phyloP scores from a whole-genome alignment of 2,329 filamentous ascomycete species.

The Ophiocordyceps camponoti-rufipedis region DNA sequence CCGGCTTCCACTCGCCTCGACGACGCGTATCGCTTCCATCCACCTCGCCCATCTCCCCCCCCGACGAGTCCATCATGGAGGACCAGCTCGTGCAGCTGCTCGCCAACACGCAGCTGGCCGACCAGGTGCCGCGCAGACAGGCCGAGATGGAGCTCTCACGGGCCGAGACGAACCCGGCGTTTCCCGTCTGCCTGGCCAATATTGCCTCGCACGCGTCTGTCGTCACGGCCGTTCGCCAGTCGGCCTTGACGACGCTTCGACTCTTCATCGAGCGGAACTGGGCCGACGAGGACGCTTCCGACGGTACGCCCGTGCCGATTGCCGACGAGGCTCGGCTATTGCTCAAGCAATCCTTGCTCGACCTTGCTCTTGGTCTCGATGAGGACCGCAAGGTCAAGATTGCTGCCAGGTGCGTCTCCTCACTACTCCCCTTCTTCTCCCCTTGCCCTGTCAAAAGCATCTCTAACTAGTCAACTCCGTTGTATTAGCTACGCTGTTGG shows the following conservation, averaged over 20 bases:
- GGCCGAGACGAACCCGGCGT: constrained; percentile 50
- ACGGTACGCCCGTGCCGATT: constrained; percentile 43
- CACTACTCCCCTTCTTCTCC: background rate
- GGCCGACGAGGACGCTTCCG: constrained; percentile 58
- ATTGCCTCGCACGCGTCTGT: constrained; percentile 64
- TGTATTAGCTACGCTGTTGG: constrained; percentile 53
- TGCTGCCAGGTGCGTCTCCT: constrained; percentile 52
- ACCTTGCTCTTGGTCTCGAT: constrained; percentile 55
- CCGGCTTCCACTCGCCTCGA: background rate
- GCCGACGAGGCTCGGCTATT: constrained; percentile 54
- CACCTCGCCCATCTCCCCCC: background rate
- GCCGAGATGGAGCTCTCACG: constrained; percentile 70
- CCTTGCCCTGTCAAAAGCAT: background rate
- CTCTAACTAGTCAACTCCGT: no score
- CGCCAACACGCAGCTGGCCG: constrained; percentile 64
- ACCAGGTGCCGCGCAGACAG: constrained; percentile 60
- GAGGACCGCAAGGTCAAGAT: constrained; percentile 75
- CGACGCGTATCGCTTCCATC: background rate
- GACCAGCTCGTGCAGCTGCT: constrained; percentile 81
- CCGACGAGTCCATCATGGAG: constrained; percentile 46
- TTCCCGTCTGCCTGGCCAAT: constrained; percentile 61
- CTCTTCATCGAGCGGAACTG: constrained; percentile 73
- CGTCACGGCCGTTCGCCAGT: constrained; percentile 59
- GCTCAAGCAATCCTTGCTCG: constrained; percentile 56
- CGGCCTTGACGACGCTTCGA: constrained; percentile 63